Evolutionary conservation across 768 basidiomycete species (phyloP).

Genomic region (Kwoniella bestiolae): DNA sequence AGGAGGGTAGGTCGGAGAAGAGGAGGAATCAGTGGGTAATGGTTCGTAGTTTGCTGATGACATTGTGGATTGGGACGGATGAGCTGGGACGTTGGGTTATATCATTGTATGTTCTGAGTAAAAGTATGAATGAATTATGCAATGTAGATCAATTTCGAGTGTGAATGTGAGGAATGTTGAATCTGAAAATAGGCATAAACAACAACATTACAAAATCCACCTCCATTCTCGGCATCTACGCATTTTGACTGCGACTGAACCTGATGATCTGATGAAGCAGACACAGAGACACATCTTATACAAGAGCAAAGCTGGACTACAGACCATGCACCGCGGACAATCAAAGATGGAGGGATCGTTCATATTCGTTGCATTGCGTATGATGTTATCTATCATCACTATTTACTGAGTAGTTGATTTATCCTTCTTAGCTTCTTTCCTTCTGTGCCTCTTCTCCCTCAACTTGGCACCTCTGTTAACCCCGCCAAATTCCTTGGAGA

Average conservation of each 20-base stretch:
- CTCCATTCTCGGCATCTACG: too few species aligned
- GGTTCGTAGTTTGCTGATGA: constrained; percentile 13
- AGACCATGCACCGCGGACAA: background rate
- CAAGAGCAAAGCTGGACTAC: too few species aligned
- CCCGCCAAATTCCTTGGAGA: constrained; percentile 7
- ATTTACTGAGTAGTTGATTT: background rate
- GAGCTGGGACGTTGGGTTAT: background rate
- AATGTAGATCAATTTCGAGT: too few species aligned
- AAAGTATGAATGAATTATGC: too few species aligned
- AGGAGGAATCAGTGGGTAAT: constrained; percentile 11
- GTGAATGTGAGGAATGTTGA: too few species aligned
- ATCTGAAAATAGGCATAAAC: too few species aligned
- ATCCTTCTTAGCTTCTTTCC: constrained; percentile 16
- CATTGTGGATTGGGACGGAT: background rate
- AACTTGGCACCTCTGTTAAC: constrained; percentile 19
- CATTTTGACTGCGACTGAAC: too few species aligned
- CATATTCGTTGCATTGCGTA: background rate
- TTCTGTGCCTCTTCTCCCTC: constrained; percentile 23
- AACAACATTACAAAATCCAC: too few species aligned
- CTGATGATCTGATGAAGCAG: too few species aligned
- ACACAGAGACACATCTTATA: background rate
- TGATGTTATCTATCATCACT: background rate
- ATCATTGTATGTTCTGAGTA: background rate
- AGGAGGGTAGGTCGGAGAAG: constrained; percentile 18
- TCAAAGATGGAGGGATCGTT: background rate